phyloP scores from a whole-genome alignment of 169 alveolate genomes.

The Plasmodium billcollinsi region DNA sequence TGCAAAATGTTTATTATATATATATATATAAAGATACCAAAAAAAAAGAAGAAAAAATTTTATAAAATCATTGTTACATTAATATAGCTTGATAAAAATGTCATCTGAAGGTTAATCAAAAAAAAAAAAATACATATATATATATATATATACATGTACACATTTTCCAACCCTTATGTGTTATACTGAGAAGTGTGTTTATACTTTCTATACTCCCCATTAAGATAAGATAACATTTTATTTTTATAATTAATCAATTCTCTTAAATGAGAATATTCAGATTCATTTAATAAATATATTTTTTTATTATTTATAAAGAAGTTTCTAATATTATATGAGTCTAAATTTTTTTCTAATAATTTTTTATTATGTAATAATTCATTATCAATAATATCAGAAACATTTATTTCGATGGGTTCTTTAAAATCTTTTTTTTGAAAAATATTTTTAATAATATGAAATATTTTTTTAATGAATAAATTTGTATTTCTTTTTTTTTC shows the following conservation, averaged over 20 bases:
- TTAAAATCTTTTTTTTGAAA: slow-evolving; percentile 44
- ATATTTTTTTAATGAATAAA: slow-evolving; percentile 33
- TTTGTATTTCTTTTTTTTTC: slow-evolving; percentile 60
- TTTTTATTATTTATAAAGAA: slow-evolving; percentile 51
- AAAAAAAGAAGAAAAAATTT: no score
- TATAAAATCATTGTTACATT: no score
- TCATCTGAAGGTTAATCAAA: no score
- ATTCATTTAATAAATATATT: slow-evolving; percentile 43
- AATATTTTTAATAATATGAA: slow-evolving; percentile 6
- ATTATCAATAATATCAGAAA: slow-evolving; percentile 31
- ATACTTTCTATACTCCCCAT: slow-evolving; percentile 40
- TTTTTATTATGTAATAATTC: slow-evolving; percentile 50
- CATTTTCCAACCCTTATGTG: no score
- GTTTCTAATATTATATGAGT: slow-evolving; percentile 51
- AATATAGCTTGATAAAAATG: no score
- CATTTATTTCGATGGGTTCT: slow-evolving; percentile 45
- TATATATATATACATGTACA: no score
- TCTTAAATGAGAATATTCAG: slow-evolving; percentile 48
- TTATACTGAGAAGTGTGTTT: not conserved
- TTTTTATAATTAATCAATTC: slow-evolving; percentile 60
- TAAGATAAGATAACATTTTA: slow-evolving; percentile 51
- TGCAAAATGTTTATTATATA: no score
- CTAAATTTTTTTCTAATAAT: slow-evolving; percentile 59
- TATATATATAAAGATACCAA: no score
- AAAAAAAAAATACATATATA: no score